Conservation (phyloP, 768 basidiomycete genomes). For the Aureoboletus auriporus region DNA sequence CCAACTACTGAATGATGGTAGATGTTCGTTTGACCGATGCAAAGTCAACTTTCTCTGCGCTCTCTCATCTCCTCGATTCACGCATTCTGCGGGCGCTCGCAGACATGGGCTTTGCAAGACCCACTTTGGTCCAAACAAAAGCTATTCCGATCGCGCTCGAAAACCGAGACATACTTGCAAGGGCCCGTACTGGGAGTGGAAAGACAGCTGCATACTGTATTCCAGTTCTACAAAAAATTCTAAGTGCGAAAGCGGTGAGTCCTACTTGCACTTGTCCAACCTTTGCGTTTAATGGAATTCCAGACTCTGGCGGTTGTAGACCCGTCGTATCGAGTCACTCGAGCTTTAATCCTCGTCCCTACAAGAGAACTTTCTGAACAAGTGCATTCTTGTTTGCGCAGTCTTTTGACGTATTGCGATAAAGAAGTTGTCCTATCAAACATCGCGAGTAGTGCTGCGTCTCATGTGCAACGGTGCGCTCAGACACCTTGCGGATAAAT, state of each 20-base stretch:
- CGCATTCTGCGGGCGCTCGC: slow-evolving; percentile 87
- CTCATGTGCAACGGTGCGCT: slow-evolving; percentile 69
- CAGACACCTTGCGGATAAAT: not conserved
- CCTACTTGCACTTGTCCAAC: not conserved
- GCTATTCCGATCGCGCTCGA: slow-evolving; percentile 91
- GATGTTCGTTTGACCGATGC: slow-evolving; percentile 45
- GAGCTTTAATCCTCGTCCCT: slow-evolving; percentile 80
- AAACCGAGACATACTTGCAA: slow-evolving; percentile 85
- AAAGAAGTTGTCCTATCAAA: slow-evolving; percentile 69
- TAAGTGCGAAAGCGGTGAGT: slow-evolving; percentile 76
- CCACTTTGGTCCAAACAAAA: slow-evolving; percentile 88
- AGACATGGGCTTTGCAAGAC: slow-evolving; percentile 83
- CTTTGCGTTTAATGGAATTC: not conserved
- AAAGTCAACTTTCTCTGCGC: slow-evolving; percentile 49
- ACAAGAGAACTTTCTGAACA: slow-evolving; percentile 93
- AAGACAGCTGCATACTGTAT: slow-evolving; percentile 97
- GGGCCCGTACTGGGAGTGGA: slow-evolving; percentile 93
- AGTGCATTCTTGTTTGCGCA: slow-evolving; percentile 65
- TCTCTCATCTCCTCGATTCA: slow-evolving; percentile 78
- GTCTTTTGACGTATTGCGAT: slow-evolving; percentile 74
- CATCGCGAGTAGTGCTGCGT: slow-evolving; percentile 64
- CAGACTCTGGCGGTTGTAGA: slow-evolving; percentile 38
- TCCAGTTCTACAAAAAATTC: slow-evolving; percentile 84
- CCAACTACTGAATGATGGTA: slow-evolving; percentile 27
- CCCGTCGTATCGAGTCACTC: slow-evolving; percentile 51